Conservation (phyloP, 148 eudicot genomes). For the Chenopodium berlandieri region DNA sequence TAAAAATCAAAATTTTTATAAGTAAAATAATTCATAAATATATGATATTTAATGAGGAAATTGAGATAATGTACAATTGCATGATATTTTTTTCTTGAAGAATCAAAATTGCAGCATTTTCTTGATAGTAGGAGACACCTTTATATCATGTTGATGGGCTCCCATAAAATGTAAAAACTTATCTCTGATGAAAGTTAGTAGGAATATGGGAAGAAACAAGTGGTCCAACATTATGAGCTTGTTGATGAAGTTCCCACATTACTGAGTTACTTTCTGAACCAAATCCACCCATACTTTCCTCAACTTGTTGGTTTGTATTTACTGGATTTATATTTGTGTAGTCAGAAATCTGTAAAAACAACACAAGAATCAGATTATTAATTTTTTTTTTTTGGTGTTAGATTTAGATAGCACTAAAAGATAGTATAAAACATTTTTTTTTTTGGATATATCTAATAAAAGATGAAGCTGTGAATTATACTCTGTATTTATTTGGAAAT, state of each 20-base stretch:
- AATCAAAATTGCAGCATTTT: neutral
- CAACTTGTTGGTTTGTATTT: slow-evolving; percentile 23
- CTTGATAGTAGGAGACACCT: neutral
- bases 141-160: slow-evolving; percentile 7
- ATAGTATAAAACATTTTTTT: too few species aligned
- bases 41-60: neutral
- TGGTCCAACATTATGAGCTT: slow-evolving; percentile 23
- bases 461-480: too few species aligned
- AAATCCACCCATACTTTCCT: slow-evolving; percentile 26
- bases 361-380: slow-evolving; percentile 12
- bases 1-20: too few species aligned
- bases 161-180: slow-evolving; percentile 9
- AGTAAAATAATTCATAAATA: too few species aligned
- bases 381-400: too few species aligned
- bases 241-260: slow-evolving; percentile 19
- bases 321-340: neutral
- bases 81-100: neutral
- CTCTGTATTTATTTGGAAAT: too few species aligned
- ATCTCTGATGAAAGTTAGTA: slow-evolving; percentile 23
- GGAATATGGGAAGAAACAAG: slow-evolving; percentile 25
- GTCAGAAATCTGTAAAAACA: slow-evolving; percentile 32
- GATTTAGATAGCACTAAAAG: neutral
- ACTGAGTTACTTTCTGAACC: slow-evolving; percentile 18
- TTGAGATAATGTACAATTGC: slow-evolving; percentile 19
- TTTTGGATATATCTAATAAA: too few species aligned